Conservation (phyloP, 129 eudicot species). For the sunflower (Helianthus annuus) region DNA sequence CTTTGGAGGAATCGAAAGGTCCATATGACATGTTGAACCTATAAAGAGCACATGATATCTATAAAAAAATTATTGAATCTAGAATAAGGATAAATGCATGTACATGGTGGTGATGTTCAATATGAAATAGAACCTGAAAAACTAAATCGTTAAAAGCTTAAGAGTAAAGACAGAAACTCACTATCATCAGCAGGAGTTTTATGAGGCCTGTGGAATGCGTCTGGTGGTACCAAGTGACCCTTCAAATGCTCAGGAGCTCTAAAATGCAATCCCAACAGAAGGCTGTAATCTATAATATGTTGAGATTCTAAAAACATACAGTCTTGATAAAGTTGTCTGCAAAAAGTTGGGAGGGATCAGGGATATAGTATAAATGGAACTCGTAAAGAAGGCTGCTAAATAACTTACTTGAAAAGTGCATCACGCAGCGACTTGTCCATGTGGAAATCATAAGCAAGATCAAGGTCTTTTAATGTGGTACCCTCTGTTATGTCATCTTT, state of each 20-base stretch:
- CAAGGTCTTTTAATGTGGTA: conserved; percentile 89
- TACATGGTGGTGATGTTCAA: not conserved
- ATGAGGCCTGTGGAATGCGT: conserved; percentile 30
- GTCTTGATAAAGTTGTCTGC: conserved; percentile 80
- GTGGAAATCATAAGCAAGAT: conserved; percentile 75
- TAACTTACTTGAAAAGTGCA: conserved; percentile 72
- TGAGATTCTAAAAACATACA: conserved; percentile 79
- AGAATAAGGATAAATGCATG: not conserved
- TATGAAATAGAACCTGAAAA: not conserved
- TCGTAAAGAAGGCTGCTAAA: not conserved
- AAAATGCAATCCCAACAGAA: conserved; percentile 91
- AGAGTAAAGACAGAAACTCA: conserved; percentile 24
- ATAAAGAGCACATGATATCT: conserved; percentile 15
- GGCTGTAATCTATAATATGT: conserved; percentile 85
- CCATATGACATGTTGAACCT: conserved; percentile 55
- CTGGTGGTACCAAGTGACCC: conserved; percentile 70
- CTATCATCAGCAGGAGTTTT: conserved; percentile 43
- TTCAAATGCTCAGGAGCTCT: conserved; percentile 94
- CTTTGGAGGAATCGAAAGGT: conserved; percentile 63
- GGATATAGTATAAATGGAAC: not conserved
- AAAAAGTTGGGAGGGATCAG: conserved; percentile 15
- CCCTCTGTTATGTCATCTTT: conserved; percentile 58
- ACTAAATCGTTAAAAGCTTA: not conserved
- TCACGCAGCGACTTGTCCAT: conserved; percentile 88
- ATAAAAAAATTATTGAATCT: not conserved